phyloP scores from a whole-genome alignment of 1,139 yeast genomes.

The Casaregolazyma lundiana region DNA sequence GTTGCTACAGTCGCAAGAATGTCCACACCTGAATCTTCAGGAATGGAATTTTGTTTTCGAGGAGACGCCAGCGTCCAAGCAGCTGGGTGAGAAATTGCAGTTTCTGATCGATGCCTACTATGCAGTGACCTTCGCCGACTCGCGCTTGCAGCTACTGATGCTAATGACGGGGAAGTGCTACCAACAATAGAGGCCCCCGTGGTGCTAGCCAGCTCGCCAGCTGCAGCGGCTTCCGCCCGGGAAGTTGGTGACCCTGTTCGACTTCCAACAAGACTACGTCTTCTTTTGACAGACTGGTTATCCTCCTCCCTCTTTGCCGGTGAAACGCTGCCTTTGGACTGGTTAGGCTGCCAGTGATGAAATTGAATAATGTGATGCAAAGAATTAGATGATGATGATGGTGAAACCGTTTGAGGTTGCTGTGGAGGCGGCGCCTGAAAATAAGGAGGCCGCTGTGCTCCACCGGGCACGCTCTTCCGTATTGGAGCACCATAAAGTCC shows the following conservation, averaged over 20 bases:
- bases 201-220: conserved; percentile 20
- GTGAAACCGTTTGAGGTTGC: conserved; percentile 20
- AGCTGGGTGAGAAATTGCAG: conserved; percentile 16
- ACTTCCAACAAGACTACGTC: conserved; percentile 11
- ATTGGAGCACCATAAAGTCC: conserved; percentile 12
- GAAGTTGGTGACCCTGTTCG: conserved; percentile 11
- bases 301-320: conserved; percentile 9
- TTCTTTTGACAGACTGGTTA: conserved; percentile 10
- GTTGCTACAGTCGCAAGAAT: conserved; percentile 23
- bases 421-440: conserved; percentile 20
- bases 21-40: conserved; percentile 19
- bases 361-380: conserved; percentile 24
- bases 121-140: conserved; percentile 27
- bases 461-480: conserved; percentile 10
- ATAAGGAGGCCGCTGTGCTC: conserved; percentile 7
- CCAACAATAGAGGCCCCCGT: conserved; percentile 19
- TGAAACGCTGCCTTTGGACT: conserved; percentile 15
- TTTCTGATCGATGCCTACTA: conserved; percentile 32
- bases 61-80: conserved; percentile 3
- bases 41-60: conserved; percentile 5
- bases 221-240: conserved; percentile 10
- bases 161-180: conserved; percentile 11
- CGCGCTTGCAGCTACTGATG: conserved; percentile 19
- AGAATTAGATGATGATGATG: conserved; percentile 22
- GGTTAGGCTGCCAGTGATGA: conserved; percentile 29